Conservation (phyloP, 73 alveolate species). For the Loxodes magnus region DNA sequence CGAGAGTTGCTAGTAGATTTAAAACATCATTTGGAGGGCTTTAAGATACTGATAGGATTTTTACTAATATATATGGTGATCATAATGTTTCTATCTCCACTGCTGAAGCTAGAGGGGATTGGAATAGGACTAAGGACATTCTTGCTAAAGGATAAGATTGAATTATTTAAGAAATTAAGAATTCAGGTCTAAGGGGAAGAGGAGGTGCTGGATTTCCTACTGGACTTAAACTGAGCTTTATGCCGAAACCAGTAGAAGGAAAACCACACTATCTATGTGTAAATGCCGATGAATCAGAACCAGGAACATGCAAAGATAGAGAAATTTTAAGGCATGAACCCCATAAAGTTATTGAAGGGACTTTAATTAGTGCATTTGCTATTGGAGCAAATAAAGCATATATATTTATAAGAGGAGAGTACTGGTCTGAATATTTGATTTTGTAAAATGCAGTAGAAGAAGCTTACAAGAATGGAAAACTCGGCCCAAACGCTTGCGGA, state of each 20-base stretch:
- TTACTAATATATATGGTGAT: slow-evolving; percentile 43
- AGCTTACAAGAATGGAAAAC: slow-evolving; percentile 43
- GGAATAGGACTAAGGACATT: slow-evolving; percentile 78
- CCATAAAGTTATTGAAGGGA: slow-evolving; percentile 55
- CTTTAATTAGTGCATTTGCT: slow-evolving; percentile 41
- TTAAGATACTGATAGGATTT: slow-evolving; percentile 43
- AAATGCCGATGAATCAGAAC: slow-evolving; percentile 67
- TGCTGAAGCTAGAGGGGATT: slow-evolving; percentile 63
- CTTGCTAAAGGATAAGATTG: slow-evolving; percentile 74
- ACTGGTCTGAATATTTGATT: slow-evolving; percentile 48
- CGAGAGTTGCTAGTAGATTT: too few relatives aligned
- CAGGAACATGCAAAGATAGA: slow-evolving; percentile 71
- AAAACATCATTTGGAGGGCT: too few relatives aligned
- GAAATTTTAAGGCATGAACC: slow-evolving; percentile 55
- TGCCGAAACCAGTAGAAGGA: slow-evolving; percentile 85
- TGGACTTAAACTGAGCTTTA: slow-evolving; percentile 71
- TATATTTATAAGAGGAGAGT: slow-evolving; percentile 58
- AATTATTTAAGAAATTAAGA: slow-evolving; percentile 72
- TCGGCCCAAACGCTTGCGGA: slow-evolving; percentile 66
- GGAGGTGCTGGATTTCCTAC: slow-evolving; percentile 91
- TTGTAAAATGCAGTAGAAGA: slow-evolving; percentile 49
- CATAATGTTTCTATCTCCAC: slow-evolving; percentile 28
- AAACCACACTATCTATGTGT: slow-evolving; percentile 51
- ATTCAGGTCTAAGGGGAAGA: slow-evolving; percentile 78
- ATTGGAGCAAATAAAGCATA: slow-evolving; percentile 65